Evolutionary conservation across 2,329 filamentous ascomycete genomes (phyloP), one percentile per base, ranked within the genome.

Genomic region (Fusarium oxysporum): DNA sequence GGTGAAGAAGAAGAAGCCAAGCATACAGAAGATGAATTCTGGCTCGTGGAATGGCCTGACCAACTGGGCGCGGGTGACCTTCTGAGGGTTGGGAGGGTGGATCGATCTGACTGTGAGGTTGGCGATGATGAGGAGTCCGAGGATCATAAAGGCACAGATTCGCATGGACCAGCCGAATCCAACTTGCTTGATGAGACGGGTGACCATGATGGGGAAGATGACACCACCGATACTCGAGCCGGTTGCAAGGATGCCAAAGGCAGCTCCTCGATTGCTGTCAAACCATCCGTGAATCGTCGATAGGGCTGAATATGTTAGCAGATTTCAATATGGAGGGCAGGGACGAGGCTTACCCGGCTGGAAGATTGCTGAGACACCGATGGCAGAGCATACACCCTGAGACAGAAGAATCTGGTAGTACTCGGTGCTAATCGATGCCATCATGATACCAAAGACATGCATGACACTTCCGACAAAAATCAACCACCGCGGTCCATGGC

Each of bases 371-470:
- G 78, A 76, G 13, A 80, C 80, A 19, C 82, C 82, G 28, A 85
- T 77, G 13, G 81, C 80, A 3, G 79, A 81, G 60, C 78, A 82
- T 1, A 84, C 75, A 8, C 81, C 80, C 59, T 85, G 83, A 1
- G 82, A 72, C 2, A 85, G 73, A 14, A 85, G 76, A 58, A 85
- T 79, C 48, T 85, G 83, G 54, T 81, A 84, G 73, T 84, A 85
- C 45, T 83, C 61, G 0, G 70, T 80, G n/a, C 77, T 75, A 12
- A 92, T 79, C 12, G 84, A 87, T 0, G 88, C 84, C 89, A 92
- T 91, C 88, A 92, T 91, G 9, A 92, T 76, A 5, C 88, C 87
- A 61, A 92, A 87, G 21, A 92, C 86, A 62, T 91, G 87, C 38
- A 90, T 76, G 58, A 90, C 79, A 1, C 84, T 86, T 21, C 89